Evolutionary conservation across 805 yeast species (phyloP).

Genomic region (Nematodospora valgi): DNA sequence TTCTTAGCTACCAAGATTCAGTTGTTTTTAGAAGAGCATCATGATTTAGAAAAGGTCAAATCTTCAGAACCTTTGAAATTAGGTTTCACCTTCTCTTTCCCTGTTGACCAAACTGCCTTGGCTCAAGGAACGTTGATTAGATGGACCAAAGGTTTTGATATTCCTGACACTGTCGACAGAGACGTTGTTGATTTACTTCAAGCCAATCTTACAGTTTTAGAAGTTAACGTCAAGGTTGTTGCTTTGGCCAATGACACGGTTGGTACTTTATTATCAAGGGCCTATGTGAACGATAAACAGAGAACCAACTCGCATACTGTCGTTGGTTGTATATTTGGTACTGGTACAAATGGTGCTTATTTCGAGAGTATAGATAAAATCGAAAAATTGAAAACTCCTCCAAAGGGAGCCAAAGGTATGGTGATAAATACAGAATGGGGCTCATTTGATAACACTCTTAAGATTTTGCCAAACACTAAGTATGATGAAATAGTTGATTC

Average conservation of each 20-base stretch:
- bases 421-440: conserved; percentile 98
- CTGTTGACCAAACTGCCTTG: conserved; percentile 81
- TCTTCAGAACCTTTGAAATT: conserved; percentile 47
- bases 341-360: conserved; percentile 97
- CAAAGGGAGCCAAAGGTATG: conserved; percentile 63
- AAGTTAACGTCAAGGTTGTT: conserved; percentile 66
- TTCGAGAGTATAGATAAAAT: conserved; percentile 72
- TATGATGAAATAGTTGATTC: conserved; percentile 72
- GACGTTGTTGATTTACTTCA: conserved; percentile 80
- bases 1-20: conserved; percentile 72
- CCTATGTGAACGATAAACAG: conserved; percentile 65
- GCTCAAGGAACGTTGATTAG: conserved; percentile 78
- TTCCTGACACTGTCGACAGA: conserved; percentile 78
- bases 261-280: conserved; percentile 86
- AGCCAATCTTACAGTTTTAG: conserved; percentile 54
- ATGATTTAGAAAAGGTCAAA: conserved; percentile 37
- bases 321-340: conserved; percentile 91
- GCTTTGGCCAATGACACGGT: conserved; percentile 96
- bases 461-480: conserved; percentile 70
- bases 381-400: conserved; percentile 56
- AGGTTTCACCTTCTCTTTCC: conserved; percentile 95
- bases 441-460: conserved; percentile 83
- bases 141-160: conserved; percentile 95
- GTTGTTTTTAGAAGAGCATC: conserved; percentile 64
- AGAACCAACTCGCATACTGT: conserved; percentile 71